Percentiles rank a stretch among this genome's conserved stretches.
These are phyloP conservation scores for Larix kaempferi DNA, from an alignment of 75 land plant genomes.

Conservation along the genomic window DNA sequence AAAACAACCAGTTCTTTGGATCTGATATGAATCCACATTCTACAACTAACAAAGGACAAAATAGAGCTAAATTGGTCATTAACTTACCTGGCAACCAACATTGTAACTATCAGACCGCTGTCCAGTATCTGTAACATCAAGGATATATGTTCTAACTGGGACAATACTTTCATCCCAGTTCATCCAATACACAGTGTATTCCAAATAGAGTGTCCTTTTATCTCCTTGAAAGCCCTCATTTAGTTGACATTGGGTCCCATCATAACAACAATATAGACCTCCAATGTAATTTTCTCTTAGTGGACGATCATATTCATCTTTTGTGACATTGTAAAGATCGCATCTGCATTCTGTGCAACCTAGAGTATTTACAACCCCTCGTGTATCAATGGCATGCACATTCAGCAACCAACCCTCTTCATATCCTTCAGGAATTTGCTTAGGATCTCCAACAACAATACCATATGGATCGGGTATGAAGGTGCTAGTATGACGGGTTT, in stretches of 20 bases:
- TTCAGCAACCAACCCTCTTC: slow-evolving; percentile 77
- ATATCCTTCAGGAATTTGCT: slow-evolving; percentile 52
- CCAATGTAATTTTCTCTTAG: slow-evolving; percentile 54
- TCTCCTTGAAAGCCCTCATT: slow-evolving; percentile 43
- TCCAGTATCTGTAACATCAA: slow-evolving; percentile 72
- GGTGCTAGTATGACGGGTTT: slow-evolving; percentile 74
- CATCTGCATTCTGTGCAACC: slow-evolving; percentile 92
- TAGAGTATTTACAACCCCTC: slow-evolving; percentile 55
- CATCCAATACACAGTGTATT: slow-evolving; percentile 72
- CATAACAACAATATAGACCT: slow-evolving; percentile 80
- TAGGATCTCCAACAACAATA: slow-evolving; percentile 70
- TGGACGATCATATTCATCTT: slow-evolving; percentile 40
- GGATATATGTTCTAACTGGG: slow-evolving; percentile 60
- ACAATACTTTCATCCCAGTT: slow-evolving; percentile 60
- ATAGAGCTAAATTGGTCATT: neutral
- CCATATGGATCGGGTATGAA: slow-evolving; percentile 81
- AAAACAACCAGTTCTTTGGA: neutral
- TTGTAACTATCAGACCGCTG: slow-evolving; percentile 13
- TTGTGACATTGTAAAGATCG: slow-evolving; percentile 70
- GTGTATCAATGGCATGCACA: slow-evolving; percentile 94
- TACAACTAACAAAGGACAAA: neutral
- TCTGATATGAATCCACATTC: neutral
- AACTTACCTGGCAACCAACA: slow-evolving; percentile 44
- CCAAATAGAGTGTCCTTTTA: slow-evolving; percentile 58
- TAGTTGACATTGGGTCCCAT: slow-evolving; percentile 58